phyloP scores from a whole-genome alignment of 208 protist genomes.

The Leishmania tarentolae region DNA sequence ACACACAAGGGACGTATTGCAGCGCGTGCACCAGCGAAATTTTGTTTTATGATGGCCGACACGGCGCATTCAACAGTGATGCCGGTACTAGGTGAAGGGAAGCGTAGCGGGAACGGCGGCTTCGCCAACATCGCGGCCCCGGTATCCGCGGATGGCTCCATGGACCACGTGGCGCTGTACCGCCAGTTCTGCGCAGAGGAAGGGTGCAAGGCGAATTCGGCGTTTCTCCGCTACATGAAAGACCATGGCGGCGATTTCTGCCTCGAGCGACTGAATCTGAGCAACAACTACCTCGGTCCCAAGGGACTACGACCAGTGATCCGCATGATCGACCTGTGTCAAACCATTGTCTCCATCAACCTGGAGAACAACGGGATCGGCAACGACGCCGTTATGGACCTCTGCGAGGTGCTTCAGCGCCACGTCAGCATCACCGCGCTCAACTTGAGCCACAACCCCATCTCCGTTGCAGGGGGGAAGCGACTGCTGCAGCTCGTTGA shows the following conservation, averaged over 20 bases:
- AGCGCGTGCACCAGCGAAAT: not conserved
- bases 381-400: slow-evolving; percentile 68
- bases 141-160: slow-evolving; percentile 5
- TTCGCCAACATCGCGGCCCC: slow-evolving; percentile 2
- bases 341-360: slow-evolving; percentile 77
- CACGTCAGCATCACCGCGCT: slow-evolving; percentile 72
- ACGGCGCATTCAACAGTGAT: slow-evolving; percentile 4
- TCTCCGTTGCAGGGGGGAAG: slow-evolving; percentile 76
- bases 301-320: slow-evolving; percentile 85
- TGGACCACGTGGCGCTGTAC: slow-evolving; percentile 69
- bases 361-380: slow-evolving; percentile 83
- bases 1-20: not conserved
- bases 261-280: slow-evolving; percentile 54
- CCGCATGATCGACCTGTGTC: slow-evolving; percentile 78
- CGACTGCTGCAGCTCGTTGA: slow-evolving; percentile 75
- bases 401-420: slow-evolving; percentile 68
- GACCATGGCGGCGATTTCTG: slow-evolving; percentile 26
- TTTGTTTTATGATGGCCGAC: not conserved
- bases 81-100: not conserved
- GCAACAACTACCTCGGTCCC: slow-evolving; percentile 88
- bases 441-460: slow-evolving; percentile 81
- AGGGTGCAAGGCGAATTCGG: slow-evolving; percentile 80
- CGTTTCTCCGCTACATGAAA: slow-evolving; percentile 72
- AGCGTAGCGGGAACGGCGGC: not conserved
- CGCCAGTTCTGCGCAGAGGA: slow-evolving; percentile 75